phyloP scores from a whole-genome alignment of 139 green algal species.

The Chlorella sorokiniana region DNA sequence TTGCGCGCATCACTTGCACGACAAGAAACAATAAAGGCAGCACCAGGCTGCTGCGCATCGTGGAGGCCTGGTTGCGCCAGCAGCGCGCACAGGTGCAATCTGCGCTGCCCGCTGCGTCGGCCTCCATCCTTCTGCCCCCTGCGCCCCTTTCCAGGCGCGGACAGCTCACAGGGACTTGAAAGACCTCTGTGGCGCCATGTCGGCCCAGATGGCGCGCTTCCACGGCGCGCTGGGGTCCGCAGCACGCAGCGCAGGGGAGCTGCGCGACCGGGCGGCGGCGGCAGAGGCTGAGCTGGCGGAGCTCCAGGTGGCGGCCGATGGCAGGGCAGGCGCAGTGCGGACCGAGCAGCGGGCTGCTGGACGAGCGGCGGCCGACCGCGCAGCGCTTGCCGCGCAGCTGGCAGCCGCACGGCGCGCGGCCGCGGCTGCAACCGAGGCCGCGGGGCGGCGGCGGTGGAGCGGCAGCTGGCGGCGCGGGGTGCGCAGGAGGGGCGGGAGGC shows the following conservation, averaged over 20 bases:
- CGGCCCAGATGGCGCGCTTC: slow-evolving; percentile 27
- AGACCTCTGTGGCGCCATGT: slow-evolving; percentile 8
- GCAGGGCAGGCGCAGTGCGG: not conserved
- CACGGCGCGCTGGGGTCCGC: not conserved
- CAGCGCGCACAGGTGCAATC: not conserved
- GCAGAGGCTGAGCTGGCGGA: slow-evolving; percentile 16
- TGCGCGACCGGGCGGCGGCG: not conserved
- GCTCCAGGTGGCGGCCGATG: not conserved
- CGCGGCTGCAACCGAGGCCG: slow-evolving; percentile 1
- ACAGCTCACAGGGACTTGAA: not conserved
- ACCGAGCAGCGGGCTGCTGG: not conserved
- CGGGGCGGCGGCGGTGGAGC: not conserved
- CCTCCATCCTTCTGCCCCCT: not conserved
- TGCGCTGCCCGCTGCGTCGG: not conserved
- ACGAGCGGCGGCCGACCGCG: not conserved
- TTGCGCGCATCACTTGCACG: too few species aligned
- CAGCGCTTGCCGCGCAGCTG: slow-evolving; percentile 5
- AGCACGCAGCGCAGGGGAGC: not conserved
- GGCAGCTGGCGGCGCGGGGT: not conserved
- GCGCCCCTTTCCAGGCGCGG: not conserved
- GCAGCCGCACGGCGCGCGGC: not conserved
- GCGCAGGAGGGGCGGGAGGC: slow-evolving; percentile 2
- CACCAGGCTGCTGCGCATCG: too few species aligned
- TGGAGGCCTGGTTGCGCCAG: too few species aligned
- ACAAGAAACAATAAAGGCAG: too few species aligned